Conservation (phyloP, 129 eudicot genomes). For the Rutidosis leptorrhynchoides region DNA sequence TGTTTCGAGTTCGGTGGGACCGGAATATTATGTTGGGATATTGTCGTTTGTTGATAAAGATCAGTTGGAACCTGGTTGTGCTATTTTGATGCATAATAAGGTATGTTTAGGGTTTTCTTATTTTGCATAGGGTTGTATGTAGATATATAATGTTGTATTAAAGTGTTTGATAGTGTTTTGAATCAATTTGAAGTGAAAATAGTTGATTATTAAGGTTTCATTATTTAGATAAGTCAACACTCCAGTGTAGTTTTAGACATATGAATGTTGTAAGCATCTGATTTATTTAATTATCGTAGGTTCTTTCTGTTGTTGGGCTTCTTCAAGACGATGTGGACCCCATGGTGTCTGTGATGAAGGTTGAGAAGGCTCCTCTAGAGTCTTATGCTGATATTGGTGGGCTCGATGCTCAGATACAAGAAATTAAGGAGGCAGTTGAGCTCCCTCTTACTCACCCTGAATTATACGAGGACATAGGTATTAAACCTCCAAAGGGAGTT, state of each 20-base stretch:
- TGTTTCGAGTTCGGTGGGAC: conserved; percentile 89
- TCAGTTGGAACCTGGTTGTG: conserved; percentile 92
- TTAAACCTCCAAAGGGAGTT: conserved; percentile 95
- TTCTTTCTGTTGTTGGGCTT: conserved; percentile 94
- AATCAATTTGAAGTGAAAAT: too few species aligned
- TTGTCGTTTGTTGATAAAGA: conserved; percentile 88
- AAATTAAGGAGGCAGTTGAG: conserved; percentile 96
- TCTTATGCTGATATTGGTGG: conserved; percentile 99
- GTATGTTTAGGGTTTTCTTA: conserved; percentile 31
- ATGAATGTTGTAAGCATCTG: conserved; percentile 4
- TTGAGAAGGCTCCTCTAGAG: conserved; percentile 94
- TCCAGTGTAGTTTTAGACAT: conserved; percentile 2
- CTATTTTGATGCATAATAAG: conserved; percentile 93
- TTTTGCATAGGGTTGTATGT: too few species aligned
- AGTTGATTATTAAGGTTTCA: not conserved
- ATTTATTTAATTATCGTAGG: conserved; percentile 31
- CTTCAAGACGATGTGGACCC: conserved; percentile 98
- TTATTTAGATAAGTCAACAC: not conserved
- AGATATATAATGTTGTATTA: too few species aligned
- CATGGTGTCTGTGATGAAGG: conserved; percentile 98
- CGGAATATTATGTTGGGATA: conserved; percentile 93
- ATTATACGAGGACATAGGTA: conserved; percentile 92
- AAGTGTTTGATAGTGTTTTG: too few species aligned
- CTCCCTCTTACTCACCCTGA: conserved; percentile 97
- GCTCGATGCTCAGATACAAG: conserved; percentile 92